These are phyloP conservation scores for Saturnispora kantuleensis DNA, from an alignment of 805 yeast genomes.

Conservation along the genomic window DNA sequence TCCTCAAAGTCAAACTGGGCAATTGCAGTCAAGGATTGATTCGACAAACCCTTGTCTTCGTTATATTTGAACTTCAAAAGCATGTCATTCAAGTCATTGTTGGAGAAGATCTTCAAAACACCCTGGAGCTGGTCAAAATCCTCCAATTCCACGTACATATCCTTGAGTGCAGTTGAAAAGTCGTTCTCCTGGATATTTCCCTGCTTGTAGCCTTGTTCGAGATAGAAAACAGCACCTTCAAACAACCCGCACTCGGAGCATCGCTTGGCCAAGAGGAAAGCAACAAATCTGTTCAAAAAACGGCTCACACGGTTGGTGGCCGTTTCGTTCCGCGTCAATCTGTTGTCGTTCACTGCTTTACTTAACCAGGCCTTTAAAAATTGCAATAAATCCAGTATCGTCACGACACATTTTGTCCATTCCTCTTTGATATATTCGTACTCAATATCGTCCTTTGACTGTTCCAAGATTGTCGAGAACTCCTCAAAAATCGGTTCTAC, in stretches of 20 bases:
- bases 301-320: slow-evolving; percentile 28
- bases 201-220: slow-evolving; percentile 62
- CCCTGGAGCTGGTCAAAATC: slow-evolving; percentile 91
- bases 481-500: slow-evolving; percentile 45
- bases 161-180: slow-evolving; percentile 48
- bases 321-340: slow-evolving; percentile 1
- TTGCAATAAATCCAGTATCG: slow-evolving; percentile 71
- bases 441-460: slow-evolving; percentile 33
- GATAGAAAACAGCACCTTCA: slow-evolving; percentile 77
- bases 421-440: slow-evolving; percentile 48
- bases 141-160: slow-evolving; percentile 76
- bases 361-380: slow-evolving; percentile 72
- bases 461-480: slow-evolving; percentile 45
- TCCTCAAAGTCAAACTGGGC: slow-evolving; percentile 30
- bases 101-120: slow-evolving; percentile 60
- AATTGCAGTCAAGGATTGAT: slow-evolving; percentile 68
- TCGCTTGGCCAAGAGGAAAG: slow-evolving; percentile 60
- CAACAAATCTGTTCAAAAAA: slow-evolving; percentile 51
- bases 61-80: slow-evolving; percentile 73
- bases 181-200: slow-evolving; percentile 28
- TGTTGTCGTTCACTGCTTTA: slow-evolving; percentile 27
- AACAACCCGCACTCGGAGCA: slow-evolving; percentile 78
- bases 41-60: slow-evolving; percentile 79
- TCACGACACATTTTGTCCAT: slow-evolving; percentile 55
- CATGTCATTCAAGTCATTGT: slow-evolving; percentile 62